These are phyloP conservation scores for Quercus phellos DNA, from an alignment of 331 rosid species.

Conservation along the genomic window DNA sequence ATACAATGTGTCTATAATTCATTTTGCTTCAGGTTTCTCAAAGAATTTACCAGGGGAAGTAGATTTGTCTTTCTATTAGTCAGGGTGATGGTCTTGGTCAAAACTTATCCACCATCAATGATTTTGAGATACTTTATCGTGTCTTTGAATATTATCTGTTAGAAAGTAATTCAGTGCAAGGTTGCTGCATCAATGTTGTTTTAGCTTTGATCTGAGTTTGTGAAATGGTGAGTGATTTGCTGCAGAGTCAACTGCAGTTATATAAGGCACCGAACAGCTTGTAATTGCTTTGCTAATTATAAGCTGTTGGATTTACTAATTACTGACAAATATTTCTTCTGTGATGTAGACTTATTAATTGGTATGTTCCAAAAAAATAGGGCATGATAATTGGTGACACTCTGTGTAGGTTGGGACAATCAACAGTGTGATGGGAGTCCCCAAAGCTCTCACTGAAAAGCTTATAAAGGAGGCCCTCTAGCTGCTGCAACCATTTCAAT, in stretches of 20 bases:
- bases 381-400: conserved; percentile 11
- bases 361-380: too few species aligned
- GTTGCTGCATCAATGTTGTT: too few species aligned
- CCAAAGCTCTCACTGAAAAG: conserved; percentile 65
- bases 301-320: neutral
- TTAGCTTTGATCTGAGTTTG: neutral
- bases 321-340: neutral
- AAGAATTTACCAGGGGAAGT: neutral
- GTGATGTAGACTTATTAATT: neutral
- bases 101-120: neutral
- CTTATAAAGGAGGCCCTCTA: conserved; percentile 66
- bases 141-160: neutral
- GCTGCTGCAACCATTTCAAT: conserved; percentile 16
- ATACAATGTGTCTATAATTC: neutral
- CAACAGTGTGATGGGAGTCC: conserved; percentile 96
- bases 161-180: too few species aligned
- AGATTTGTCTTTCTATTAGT: neutral
- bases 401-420: conserved; percentile 78
- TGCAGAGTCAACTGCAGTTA: too few species aligned
- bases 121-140: neutral
- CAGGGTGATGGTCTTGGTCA: neutral
- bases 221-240: too few species aligned
- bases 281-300: too few species aligned
- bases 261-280: too few species aligned
- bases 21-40: neutral